phyloP scores from a whole-genome alignment of 305 asterid species.

The Solanum hybrid region DNA sequence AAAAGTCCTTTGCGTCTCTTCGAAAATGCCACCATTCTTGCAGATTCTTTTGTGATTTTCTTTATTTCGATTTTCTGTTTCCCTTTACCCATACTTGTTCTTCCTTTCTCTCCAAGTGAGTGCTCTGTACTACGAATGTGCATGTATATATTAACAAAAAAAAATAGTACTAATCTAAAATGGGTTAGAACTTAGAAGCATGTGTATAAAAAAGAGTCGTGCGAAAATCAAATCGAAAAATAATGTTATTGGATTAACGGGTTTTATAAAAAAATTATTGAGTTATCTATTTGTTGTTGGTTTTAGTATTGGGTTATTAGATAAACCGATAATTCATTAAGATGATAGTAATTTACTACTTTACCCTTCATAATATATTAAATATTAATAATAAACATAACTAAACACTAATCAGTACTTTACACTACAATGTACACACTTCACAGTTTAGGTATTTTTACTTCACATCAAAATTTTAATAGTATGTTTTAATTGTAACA shows the following conservation, averaged over 20 bases:
- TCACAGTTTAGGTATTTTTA: too few relatives aligned
- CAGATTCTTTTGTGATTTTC: background rate
- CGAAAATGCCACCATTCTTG: constrained; percentile 3
- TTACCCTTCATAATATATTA: background rate
- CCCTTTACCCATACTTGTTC: background rate
- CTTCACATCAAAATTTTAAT: background rate
- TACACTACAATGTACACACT: too few relatives aligned
- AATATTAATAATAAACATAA: too few relatives aligned
- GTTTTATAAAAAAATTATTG: too few relatives aligned
- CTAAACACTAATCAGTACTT: too few relatives aligned
- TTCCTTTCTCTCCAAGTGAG: background rate
- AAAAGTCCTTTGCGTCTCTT: constrained; percentile 1
- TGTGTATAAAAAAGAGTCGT: background rate
- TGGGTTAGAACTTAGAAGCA: background rate
- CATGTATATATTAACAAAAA: background rate
- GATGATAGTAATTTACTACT: too few relatives aligned
- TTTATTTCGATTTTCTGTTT: background rate
- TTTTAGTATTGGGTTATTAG: too few relatives aligned
- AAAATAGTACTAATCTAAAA: background rate
- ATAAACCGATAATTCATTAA: too few relatives aligned
- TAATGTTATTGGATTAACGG: too few relatives aligned
- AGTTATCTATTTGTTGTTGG: too few relatives aligned
- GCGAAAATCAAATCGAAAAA: background rate
- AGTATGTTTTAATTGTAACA: too few relatives aligned
- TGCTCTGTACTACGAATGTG: background rate